A percentile compares a stretch with the other conserved stretches of the same genome.
These are phyloP conservation scores for Apiospora kogelbergensis DNA, from an alignment of 2,329 filamentous ascomycete genomes.

Conservation along the genomic window DNA sequence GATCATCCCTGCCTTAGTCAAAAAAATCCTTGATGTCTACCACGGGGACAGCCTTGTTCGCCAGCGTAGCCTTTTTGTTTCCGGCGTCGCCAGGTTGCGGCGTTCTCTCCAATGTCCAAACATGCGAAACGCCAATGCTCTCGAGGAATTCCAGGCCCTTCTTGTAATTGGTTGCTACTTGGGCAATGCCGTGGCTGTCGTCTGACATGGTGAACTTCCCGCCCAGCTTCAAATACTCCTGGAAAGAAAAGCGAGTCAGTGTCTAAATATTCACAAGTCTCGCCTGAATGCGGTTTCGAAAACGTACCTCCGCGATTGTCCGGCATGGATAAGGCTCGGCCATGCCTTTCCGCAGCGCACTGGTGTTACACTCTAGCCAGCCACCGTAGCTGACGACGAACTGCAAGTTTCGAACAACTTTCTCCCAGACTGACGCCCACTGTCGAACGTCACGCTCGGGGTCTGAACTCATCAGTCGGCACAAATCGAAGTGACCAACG, in stretches of 20 bases:
- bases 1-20: background rate
- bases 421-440: constrained; percentile 69
- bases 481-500: constrained; percentile 92
- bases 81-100: constrained; percentile 27
- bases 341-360: constrained; percentile 85
- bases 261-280: background rate
- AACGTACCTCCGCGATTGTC: constrained; percentile 70
- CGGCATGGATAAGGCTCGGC: constrained; percentile 84
- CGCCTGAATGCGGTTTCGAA: background rate
- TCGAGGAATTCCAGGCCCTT: constrained; percentile 70
- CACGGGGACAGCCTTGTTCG: constrained; percentile 45
- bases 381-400: constrained; percentile 73
- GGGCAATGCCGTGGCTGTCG: constrained; percentile 86
- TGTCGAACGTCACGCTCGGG: constrained; percentile 60
- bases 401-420: constrained; percentile 71
- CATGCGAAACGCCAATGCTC: constrained; percentile 60
- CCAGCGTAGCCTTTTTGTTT: constrained; percentile 36
- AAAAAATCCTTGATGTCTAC: background rate
- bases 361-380: constrained; percentile 86
- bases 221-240: constrained; percentile 71
- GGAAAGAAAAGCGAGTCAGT: constrained; percentile 12
- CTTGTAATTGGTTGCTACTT: constrained; percentile 83
- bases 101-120: constrained; percentile 56
- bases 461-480: constrained; percentile 74
- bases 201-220: constrained; percentile 90